Percentiles rank a stretch among this genome's conserved stretches.
Evolutionary conservation across 2,329 filamentous ascomycete genomes (phyloP).

Genomic region (Beauveria caledonica): DNA sequence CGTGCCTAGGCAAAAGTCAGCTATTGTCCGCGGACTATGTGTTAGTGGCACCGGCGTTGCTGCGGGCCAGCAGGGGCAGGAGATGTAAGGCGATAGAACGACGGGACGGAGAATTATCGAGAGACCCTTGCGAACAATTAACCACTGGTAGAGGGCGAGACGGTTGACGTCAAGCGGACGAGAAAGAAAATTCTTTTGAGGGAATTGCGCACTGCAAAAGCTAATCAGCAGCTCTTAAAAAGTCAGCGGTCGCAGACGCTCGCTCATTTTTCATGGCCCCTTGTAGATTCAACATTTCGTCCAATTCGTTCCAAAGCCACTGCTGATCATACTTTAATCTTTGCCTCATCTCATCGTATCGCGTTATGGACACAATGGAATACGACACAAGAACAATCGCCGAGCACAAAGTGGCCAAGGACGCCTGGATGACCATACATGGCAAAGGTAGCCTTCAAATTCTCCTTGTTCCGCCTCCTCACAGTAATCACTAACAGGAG

Average conservation of each 20-base stretch:
- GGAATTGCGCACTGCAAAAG: not conserved
- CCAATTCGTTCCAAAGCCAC: not conserved
- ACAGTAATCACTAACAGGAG: not conserved
- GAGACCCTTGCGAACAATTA: not conserved
- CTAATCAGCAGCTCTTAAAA: not conserved
- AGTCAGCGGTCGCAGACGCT: not conserved
- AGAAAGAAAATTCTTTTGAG: not conserved
- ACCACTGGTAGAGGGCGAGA: not conserved
- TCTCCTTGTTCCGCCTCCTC: not conserved
- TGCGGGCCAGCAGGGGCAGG: not conserved
- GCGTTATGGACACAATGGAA: slow-evolving; percentile 9
- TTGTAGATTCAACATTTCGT: not conserved
- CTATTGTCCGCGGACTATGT: not conserved
- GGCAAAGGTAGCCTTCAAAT: slow-evolving; percentile 33
- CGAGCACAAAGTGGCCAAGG: slow-evolving; percentile 37
- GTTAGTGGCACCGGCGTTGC: not conserved
- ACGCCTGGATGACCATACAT: slow-evolving; percentile 49
- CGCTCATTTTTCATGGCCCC: too few relatives aligned
- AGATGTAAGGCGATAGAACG: not conserved
- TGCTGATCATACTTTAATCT: too few relatives aligned
- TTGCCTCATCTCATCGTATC: too few relatives aligned
- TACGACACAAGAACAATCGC: slow-evolving; percentile 35
- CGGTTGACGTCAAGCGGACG: not conserved
- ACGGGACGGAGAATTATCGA: not conserved
- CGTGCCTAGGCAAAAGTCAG: not conserved